phyloP scores from a whole-genome alignment of 257 asterid species.

The Petunia axillaris region DNA sequence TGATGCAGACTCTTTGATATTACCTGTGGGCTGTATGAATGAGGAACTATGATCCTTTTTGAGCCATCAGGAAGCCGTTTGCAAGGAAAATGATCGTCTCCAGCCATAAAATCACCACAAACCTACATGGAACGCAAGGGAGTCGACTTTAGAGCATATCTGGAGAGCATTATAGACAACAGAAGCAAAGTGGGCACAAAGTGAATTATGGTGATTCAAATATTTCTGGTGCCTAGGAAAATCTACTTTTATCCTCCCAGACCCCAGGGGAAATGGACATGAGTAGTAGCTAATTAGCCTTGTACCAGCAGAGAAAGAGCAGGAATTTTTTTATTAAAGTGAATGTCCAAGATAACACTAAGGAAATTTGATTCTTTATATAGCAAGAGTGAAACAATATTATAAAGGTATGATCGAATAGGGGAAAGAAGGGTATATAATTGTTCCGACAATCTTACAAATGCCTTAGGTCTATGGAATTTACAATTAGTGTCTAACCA shows the following conservation, averaged over 20 bases:
- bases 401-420: not conserved
- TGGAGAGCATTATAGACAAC: not conserved
- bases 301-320: too few species aligned
- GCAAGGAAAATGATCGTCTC: slow-evolving; percentile 46
- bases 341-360: not conserved
- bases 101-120: slow-evolving; percentile 35
- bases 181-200: not conserved
- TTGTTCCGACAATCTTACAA: not conserved
- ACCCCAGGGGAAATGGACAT: not conserved
- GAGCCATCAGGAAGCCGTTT: slow-evolving; percentile 97
- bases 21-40: slow-evolving; percentile 69
- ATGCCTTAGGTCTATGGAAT: not conserved
- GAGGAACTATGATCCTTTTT: slow-evolving; percentile 75
- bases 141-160: not conserved
- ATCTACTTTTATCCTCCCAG: not conserved
- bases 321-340: not conserved
- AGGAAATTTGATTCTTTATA: not conserved
- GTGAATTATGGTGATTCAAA: not conserved
- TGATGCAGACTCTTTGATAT: not conserved
- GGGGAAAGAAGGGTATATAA: not conserved
- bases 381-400: not conserved
- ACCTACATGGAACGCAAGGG: slow-evolving; percentile 50
- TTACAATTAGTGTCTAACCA: not conserved
- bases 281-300: not conserved
- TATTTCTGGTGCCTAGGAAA: not conserved